Evolutionary conservation across 169 alveolate genomes (phyloP).

Genomic region (Plasmodium gonderi): DNA sequence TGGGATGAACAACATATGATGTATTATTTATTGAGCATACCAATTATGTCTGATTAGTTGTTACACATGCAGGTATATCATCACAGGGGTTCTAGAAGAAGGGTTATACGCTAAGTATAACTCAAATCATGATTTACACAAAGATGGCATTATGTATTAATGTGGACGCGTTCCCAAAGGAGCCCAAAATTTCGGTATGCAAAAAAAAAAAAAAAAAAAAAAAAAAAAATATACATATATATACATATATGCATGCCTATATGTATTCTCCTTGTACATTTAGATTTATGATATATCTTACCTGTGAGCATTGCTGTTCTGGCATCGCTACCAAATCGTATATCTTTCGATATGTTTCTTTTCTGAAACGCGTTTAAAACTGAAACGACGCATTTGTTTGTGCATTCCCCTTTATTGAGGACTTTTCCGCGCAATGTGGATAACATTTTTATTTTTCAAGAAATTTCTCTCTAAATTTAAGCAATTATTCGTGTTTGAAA

Average conservation of each 20-base stretch:
- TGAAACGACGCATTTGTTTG: slow-evolving; percentile 41
- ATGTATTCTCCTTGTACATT: neutral
- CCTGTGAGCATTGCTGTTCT: slow-evolving; percentile 85
- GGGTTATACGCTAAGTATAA: too few species aligned
- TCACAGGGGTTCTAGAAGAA: too few species aligned
- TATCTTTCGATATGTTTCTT: slow-evolving; percentile 80
- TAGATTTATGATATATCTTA: neutral
- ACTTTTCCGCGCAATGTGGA: slow-evolving; percentile 64
- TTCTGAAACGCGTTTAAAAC: slow-evolving; percentile 45
- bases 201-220: neutral
- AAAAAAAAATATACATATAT: neutral
- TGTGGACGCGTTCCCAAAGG: too few species aligned
- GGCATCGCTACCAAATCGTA: slow-evolving; percentile 83
- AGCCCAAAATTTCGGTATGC: too few species aligned
- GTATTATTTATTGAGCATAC: too few species aligned
- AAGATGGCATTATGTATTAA: too few species aligned
- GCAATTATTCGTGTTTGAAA: neutral
- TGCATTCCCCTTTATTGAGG: neutral
- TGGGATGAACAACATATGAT: too few species aligned
- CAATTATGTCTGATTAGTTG: too few species aligned
- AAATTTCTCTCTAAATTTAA: neutral
- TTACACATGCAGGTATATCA: too few species aligned
- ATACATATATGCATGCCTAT: neutral
- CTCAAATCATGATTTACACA: too few species aligned
- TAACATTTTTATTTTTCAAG: slow-evolving; percentile 48